These are phyloP conservation scores for Colletotrichum paranaense DNA, from an alignment of 2,329 filamentous ascomycete genomes.

Conservation along the genomic window DNA sequence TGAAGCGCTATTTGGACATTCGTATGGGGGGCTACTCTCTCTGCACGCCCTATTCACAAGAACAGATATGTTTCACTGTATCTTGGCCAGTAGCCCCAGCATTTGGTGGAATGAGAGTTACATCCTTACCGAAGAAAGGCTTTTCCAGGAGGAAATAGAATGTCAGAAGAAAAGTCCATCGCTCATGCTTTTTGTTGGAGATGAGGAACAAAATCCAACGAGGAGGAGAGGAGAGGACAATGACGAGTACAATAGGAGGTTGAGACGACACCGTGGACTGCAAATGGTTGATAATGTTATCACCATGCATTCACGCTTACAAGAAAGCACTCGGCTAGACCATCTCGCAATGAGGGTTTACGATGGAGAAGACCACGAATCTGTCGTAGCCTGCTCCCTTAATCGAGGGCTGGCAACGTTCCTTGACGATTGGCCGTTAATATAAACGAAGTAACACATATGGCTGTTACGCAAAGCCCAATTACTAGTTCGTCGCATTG, in stretches of 20 bases:
- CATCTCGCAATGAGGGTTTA: constrained; percentile 39
- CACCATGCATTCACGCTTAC: constrained; percentile 38
- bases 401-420: constrained; percentile 39
- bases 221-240: constrained; percentile 7
- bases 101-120: constrained; percentile 60
- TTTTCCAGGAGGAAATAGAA: constrained; percentile 38
- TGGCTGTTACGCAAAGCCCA: background rate
- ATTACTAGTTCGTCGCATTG: background rate
- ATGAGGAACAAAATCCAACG: constrained; percentile 45
- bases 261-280: constrained; percentile 40
- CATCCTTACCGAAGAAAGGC: constrained; percentile 46
- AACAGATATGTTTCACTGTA: constrained; percentile 54
- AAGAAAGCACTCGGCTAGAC: constrained; percentile 27
- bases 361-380: constrained; percentile 46
- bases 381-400: constrained; percentile 43
- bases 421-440: constrained; percentile 34
- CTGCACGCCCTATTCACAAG: constrained; percentile 56
- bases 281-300: constrained; percentile 43
- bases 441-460: background rate
- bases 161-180: constrained; percentile 22
- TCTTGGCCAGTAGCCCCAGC: constrained; percentile 57
- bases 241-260: constrained; percentile 26
- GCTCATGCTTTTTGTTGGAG: constrained; percentile 48
- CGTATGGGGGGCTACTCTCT: constrained; percentile 59
- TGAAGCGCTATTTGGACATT: constrained; percentile 61